phyloP scores from a whole-genome alignment of 75 land plant genomes.

The Ceratopteris richardii region DNA sequence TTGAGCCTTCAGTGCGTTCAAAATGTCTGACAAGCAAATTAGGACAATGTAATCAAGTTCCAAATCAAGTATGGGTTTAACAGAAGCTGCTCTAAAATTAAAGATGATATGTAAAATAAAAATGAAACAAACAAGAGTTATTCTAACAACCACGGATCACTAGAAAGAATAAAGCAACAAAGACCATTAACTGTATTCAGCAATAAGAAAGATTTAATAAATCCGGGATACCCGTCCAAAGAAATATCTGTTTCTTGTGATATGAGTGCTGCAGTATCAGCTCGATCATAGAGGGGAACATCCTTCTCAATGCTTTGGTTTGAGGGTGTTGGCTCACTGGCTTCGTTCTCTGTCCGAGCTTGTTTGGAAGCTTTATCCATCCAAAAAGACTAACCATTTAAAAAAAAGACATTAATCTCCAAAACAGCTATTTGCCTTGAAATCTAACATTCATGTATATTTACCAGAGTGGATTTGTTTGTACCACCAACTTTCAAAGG shows the following conservation, averaged over 20 bases:
- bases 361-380: conserved; percentile 62
- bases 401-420: too few relatives aligned
- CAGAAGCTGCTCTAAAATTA: neutral
- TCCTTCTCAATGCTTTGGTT: conserved; percentile 22
- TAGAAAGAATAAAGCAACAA: neutral
- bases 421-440: too few relatives aligned
- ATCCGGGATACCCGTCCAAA: conserved; percentile 25
- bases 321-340: conserved; percentile 3
- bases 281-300: conserved; percentile 86
- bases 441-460: too few relatives aligned
- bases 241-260: conserved; percentile 22
- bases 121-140: neutral
- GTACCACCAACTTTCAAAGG: conserved; percentile 53
- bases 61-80: neutral
- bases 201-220: neutral
- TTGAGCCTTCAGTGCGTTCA: conserved; percentile 40
- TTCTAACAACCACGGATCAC: neutral
- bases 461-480: conserved; percentile 53
- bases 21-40: conserved; percentile 18
- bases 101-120: neutral
- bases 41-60: neutral
- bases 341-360: conserved; percentile 15
- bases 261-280: conserved; percentile 26
- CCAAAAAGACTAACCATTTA: conserved; percentile 61
- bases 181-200: neutral